Evolutionary conservation across 2,329 filamentous ascomycete species (phyloP).

Genomic region (Colletotrichum orbiculare): DNA sequence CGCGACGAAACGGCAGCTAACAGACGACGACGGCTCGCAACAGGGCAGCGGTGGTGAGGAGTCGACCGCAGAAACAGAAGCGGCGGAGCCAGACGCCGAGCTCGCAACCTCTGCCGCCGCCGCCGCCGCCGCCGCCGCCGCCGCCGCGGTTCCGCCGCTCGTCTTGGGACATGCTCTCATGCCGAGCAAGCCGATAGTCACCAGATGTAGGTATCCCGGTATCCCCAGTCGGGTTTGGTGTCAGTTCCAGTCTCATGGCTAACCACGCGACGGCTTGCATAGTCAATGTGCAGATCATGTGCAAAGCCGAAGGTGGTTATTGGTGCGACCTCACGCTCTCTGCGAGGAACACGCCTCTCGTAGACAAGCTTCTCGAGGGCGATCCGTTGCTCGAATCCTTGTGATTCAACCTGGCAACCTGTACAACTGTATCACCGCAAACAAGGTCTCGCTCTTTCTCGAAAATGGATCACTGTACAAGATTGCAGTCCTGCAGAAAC

Average conservation of each 20-base stretch:
- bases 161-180: conserved; percentile 35
- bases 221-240: neutral
- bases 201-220: conserved; percentile 26
- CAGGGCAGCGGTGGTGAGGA: too few species aligned
- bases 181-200: conserved; percentile 17
- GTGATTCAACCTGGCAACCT: conserved; percentile 6
- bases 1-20: too few species aligned
- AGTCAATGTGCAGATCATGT: conserved; percentile 35
- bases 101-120: neutral
- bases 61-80: too few species aligned
- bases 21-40: too few species aligned
- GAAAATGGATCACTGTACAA: too few species aligned
- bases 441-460: too few species aligned
- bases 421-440: too few species aligned
- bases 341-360: conserved; percentile 28
- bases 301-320: conserved; percentile 38
- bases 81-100: too few species aligned
- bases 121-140: neutral
- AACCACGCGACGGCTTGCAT: neutral
- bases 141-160: conserved; percentile 7
- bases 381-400: conserved; percentile 36
- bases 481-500: too few species aligned
- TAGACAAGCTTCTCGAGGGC: conserved; percentile 29
- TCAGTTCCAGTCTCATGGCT: neutral
- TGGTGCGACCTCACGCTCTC: conserved; percentile 37